Evolutionary conservation across 371 early-diverging fungal species (phyloP).

Genomic region (Enterocytospora artemiae): DNA sequence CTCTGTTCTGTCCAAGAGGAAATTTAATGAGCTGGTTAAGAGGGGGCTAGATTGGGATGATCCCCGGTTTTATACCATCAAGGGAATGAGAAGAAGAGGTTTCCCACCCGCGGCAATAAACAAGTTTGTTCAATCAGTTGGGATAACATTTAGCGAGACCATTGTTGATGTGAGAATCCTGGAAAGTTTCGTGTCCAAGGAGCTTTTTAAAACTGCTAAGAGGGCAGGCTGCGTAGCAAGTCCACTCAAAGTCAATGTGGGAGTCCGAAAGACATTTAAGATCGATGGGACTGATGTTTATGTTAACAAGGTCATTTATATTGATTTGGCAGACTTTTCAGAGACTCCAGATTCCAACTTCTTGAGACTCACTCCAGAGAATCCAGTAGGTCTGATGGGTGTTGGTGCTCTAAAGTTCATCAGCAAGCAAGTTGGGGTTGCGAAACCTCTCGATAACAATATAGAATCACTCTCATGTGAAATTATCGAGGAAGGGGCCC

Average conservation of each 20-base stretch:
- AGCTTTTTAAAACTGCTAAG: constrained; percentile 75
- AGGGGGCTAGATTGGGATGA: constrained; percentile 79
- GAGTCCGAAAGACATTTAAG: constrained; percentile 58
- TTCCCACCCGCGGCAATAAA: constrained; percentile 95
- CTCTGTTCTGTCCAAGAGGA: constrained; percentile 91
- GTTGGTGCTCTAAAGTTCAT: constrained; percentile 72
- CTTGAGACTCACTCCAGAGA: constrained; percentile 76
- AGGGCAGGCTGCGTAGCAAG: constrained; percentile 77
- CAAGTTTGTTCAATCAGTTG: constrained; percentile 82
- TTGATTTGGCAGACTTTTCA: constrained; percentile 81
- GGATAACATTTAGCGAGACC: constrained; percentile 74
- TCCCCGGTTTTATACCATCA: constrained; percentile 88
- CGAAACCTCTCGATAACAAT: constrained; percentile 59
- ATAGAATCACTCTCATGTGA: constrained; percentile 26
- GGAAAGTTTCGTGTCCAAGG: constrained; percentile 83
- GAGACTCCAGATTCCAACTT: constrained; percentile 67
- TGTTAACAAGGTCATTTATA: constrained; percentile 61
- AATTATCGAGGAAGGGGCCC: constrained; percentile 57
- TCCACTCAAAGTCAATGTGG: constrained; percentile 73
- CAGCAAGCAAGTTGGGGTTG: constrained; percentile 60
- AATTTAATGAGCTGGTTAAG: constrained; percentile 76
- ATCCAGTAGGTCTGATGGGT: constrained; percentile 79
- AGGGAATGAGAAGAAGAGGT: constrained; percentile 87
- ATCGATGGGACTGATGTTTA: constrained; percentile 5
- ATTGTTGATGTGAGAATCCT: constrained; percentile 77